Conservation (phyloP, 2,329 filamentous ascomycete genomes). For the Coleophoma cylindrospora region DNA sequence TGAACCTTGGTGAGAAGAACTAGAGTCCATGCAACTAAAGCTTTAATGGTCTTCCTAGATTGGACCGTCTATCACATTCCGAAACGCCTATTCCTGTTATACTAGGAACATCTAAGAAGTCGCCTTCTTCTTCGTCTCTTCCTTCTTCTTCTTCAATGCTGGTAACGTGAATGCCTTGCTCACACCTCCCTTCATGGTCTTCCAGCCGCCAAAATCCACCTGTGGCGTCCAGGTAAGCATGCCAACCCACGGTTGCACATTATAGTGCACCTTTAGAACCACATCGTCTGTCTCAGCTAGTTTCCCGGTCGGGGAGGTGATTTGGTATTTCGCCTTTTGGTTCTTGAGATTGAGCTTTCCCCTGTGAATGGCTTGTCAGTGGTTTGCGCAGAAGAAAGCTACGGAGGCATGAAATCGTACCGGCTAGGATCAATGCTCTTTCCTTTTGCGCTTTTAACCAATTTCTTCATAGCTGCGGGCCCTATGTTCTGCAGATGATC, state of each 20-base stretch:
- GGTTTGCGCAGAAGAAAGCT: constrained; percentile 6
- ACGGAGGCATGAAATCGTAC: constrained; percentile 11
- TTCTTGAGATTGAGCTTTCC: constrained; percentile 75
- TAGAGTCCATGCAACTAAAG: too few relatives aligned
- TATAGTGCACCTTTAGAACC: constrained; percentile 81
- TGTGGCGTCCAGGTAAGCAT: constrained; percentile 71
- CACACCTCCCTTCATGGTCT: constrained; percentile 57
- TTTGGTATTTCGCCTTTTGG: constrained; percentile 93
- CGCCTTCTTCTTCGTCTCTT: constrained; percentile 12
- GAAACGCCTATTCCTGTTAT: too few relatives aligned
- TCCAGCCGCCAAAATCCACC: constrained; percentile 55
- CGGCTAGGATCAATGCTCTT: constrained; percentile 47
- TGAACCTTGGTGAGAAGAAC: too few relatives aligned
- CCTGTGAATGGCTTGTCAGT: constrained; percentile 30
- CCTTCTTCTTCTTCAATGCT: constrained; percentile 52
- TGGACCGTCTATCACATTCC: too few relatives aligned
- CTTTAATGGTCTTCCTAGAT: too few relatives aligned
- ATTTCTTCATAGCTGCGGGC: constrained; percentile 56
- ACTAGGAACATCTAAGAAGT: too few relatives aligned
- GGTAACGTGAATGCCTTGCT: constrained; percentile 63
- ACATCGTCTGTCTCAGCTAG: constrained; percentile 72
- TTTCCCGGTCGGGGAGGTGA: constrained; percentile 81
- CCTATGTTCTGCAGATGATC: constrained; percentile 57
- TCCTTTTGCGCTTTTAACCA: constrained; percentile 52
- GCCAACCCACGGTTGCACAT: constrained; percentile 96